Base-by-base conservation (phyloP, 2,329 filamentous ascomycete genomes). In the Alternaria brassicae region DNA sequence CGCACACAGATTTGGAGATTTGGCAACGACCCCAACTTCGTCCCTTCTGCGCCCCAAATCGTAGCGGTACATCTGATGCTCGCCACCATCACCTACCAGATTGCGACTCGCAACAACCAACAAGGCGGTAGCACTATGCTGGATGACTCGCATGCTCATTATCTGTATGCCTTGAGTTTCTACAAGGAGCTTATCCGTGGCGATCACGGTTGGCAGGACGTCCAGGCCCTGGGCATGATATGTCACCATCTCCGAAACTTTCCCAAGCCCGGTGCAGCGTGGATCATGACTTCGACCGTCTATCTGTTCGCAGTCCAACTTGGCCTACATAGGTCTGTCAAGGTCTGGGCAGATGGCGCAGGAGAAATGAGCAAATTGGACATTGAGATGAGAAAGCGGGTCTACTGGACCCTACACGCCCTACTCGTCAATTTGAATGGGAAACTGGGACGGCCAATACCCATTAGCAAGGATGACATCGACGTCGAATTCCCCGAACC, bases 61-160 rank as follows among this genome's bases (percentile, higher is more conserved):
- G 89, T 91, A 39, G 86, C 87, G 57, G 83, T 93, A 0, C 90
- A 94, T 75, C 91, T 93, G 87, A 85, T 95, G 40, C 88, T 95
- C 58, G 89, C 91, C 10, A 88, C 88, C 49, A 90, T 94, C 67
- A 88, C 89, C 72, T 92, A 90, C 66, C 91, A 96, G 68, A 91
- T 88, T 60, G 89, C 89, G n/a, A 82, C 88, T 4, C 84, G 91
- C 19, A 93, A 92, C 67, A 67, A 52, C 44, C 81, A 82, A 61
- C 74, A 84, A 15, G 79, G 62, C n/a, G 60, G 40, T 15, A 60
- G 45, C 44, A 45, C 65, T 0, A 41, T 89, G 52, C 87, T 89
- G 65, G 82, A 86, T 1, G 79, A 89, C 50, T 91, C 90, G 3
- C 91, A 93, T 76, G 85, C 86, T 53, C 91, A 95, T 73, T 94